Percentiles rank a stretch among this genome's conserved stretches.
Conservation (phyloP, 768 basidiomycete genomes). For the Cytidiella melzeri region DNA sequence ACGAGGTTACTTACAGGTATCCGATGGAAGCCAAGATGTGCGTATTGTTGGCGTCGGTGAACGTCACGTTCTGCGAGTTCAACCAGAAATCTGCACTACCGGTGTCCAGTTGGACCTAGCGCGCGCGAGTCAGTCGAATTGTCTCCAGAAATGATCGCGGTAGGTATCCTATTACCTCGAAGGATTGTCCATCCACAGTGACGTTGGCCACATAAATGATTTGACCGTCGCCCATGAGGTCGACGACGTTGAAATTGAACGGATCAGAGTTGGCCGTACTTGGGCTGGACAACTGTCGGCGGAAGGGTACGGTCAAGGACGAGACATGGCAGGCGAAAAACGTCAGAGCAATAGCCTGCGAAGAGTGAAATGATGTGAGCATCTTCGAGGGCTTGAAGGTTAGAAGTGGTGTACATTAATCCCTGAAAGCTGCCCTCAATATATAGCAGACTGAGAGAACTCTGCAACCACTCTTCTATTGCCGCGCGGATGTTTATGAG, state of each 20-base stretch:
- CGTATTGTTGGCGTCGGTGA: conserved; percentile 4
- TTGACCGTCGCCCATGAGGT: conserved; percentile 1
- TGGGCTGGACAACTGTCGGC: not conserved
- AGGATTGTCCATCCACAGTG: conserved; percentile 7
- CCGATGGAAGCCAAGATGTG: not conserved
- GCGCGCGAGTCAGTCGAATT: not conserved
- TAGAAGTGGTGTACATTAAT: too few species aligned
- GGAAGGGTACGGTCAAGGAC: not conserved
- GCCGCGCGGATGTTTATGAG: too few species aligned
- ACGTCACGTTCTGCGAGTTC: conserved; percentile 7
- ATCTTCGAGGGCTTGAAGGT: too few species aligned
- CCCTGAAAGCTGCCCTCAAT: too few species aligned
- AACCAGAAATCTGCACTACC: conserved; percentile 13
- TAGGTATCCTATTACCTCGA: conserved; percentile 12
- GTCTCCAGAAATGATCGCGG: not conserved
- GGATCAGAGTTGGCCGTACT: not conserved
- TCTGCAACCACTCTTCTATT: too few species aligned
- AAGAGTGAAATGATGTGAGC: not conserved
- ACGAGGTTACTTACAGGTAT: conserved; percentile 6
- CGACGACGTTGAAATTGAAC: conserved; percentile 6
- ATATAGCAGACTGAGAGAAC: too few species aligned
- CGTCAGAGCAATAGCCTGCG: not conserved
- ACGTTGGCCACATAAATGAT: conserved; percentile 12
- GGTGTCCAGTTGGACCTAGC: conserved; percentile 14
- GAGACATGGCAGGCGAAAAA: not conserved